Evolutionary conservation across 78 protist genomes (phyloP).

Genomic region (Mastigamoeba balamuthi): DNA sequence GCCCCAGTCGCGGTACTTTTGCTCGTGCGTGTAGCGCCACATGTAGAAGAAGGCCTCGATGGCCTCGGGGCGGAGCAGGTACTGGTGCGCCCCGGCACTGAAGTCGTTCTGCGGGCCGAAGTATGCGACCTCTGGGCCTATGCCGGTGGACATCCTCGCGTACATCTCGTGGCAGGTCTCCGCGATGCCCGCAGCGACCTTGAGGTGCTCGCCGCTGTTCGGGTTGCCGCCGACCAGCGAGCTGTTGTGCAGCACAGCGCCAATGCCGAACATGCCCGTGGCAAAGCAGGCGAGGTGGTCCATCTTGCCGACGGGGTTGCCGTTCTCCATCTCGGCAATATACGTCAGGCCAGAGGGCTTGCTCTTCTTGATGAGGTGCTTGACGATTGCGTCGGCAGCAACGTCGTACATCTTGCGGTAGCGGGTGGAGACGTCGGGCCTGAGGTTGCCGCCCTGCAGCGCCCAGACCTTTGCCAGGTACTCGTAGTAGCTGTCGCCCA

Average conservation of each 20-base stretch:
- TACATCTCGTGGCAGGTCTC: conserved; percentile 2
- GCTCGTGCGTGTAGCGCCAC: conserved; percentile 50
- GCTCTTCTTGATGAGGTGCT: conserved; percentile 2
- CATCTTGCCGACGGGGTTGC: not conserved
- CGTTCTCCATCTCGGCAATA: conserved; percentile 1
- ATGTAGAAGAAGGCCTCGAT: conserved; percentile 53
- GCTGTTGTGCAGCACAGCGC: not conserved
- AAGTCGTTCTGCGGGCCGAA: not conserved
- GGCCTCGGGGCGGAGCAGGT: not conserved
- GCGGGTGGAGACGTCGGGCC: too few relatives aligned
- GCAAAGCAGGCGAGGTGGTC: conserved; percentile 63
- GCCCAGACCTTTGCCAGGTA: conserved; percentile 48
- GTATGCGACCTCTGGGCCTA: not conserved
- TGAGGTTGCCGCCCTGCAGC: not conserved
- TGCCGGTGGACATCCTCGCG: not conserved
- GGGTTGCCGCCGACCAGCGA: not conserved
- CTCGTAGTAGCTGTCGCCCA: conserved; percentile 84
- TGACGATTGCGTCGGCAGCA: conserved; percentile 5
- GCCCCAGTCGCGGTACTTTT: conserved; percentile 64
- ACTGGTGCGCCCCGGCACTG: not conserved
- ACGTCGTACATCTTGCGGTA: conserved; percentile 35
- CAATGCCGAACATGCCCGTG: conserved; percentile 68
- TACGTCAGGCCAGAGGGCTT: not conserved
- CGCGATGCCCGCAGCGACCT: not conserved
- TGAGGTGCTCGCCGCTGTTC: not conserved